phyloP scores from a whole-genome alignment of 352 stramenopile genomes.

The Globisporangium sylvaticum region DNA sequence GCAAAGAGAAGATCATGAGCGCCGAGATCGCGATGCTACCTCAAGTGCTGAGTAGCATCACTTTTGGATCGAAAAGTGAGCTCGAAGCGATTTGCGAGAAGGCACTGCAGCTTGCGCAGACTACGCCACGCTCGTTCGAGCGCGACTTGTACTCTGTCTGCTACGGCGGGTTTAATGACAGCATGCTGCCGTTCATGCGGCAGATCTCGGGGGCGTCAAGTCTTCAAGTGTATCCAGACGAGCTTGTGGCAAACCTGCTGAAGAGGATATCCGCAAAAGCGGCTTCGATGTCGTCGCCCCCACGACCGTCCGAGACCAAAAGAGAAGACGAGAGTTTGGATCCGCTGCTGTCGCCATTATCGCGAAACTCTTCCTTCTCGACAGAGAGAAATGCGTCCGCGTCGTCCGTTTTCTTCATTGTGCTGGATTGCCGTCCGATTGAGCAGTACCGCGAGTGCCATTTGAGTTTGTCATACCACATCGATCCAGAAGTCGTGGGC shows the following conservation, averaged over 20 bases:
- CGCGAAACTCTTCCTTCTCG: conserved; percentile 29
- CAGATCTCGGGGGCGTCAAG: conserved; percentile 73
- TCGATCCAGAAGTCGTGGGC: conserved; percentile 72
- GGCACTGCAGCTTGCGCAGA: conserved; percentile 54
- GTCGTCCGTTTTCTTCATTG: conserved; percentile 68
- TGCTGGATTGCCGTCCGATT: conserved; percentile 74
- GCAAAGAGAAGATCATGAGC: conserved; percentile 54
- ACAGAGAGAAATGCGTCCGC: conserved; percentile 30
- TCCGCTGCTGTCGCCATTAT: conserved; percentile 28
- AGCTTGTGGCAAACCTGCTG: conserved; percentile 75
- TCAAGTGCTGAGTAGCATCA: conserved; percentile 75
- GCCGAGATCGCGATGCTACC: conserved; percentile 76
- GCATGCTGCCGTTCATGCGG: conserved; percentile 61
- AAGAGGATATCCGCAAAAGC: conserved; percentile 32
- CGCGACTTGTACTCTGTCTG: conserved; percentile 81
- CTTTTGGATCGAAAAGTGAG: conserved; percentile 50
- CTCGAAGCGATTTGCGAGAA: conserved; percentile 51
- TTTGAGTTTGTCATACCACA: conserved; percentile 83
- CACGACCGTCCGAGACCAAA: background rate
- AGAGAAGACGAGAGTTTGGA: conserved; percentile 22
- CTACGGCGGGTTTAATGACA: conserved; percentile 69
- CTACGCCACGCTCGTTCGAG: conserved; percentile 73
- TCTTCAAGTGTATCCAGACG: conserved; percentile 78
- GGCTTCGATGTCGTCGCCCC: background rate
- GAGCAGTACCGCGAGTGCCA: conserved; percentile 79